Evolutionary conservation across 352 stramenopile species (phyloP), one percentile per base, ranked within the genome.

Genomic region (Pelagophyceae sp.): DNA sequence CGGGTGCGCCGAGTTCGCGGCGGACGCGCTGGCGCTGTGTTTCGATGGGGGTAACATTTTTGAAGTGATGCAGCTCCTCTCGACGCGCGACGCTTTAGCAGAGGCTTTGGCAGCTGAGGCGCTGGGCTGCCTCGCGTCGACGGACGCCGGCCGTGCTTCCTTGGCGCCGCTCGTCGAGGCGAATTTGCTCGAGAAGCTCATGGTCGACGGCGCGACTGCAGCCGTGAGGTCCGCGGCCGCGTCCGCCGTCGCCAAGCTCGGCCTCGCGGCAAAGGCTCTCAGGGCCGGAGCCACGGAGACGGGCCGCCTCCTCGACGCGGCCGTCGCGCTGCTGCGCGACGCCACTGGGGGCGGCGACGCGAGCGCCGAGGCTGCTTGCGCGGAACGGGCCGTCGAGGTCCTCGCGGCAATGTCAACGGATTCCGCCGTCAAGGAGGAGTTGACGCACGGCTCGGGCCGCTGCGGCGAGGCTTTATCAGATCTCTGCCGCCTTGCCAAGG

Each of bases 381-480:
- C 33, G 38, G 87, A 92, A 27, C 75, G 88, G 69, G 87, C 84
- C 45, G 78, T 92, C 35, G 88, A 92, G 84, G 84, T 91, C 19
- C 79, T 91, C n/a, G 80, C 81, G 6, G 90, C 90, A 67, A 82
- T 91, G 3, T 79, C 80, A 37, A 82, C 81, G 6, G 88, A 88
- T 65, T 90, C 88, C 20, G 79, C 80, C 45, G 81, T 91, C 20
- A 92, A 92, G 79, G 86, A 92, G 72, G 85, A 90, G 75, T 64
- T 92, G 27, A 83, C 82, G 6, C 82, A 83, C 80, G 88, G 88
- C 31, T 90, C 87, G 65, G 81, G 83, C 54, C 78, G 81, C 33
- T 33, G 76, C 72, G 29, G 79, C 58, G 70, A 67, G 60, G 65
- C 64, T 15, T 38, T 78, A 0, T 25, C 75, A 20, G 37, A 19